Evolutionary conservation across 306 rosid genomes (phyloP).

Genomic region (Fragaria iinumae): DNA sequence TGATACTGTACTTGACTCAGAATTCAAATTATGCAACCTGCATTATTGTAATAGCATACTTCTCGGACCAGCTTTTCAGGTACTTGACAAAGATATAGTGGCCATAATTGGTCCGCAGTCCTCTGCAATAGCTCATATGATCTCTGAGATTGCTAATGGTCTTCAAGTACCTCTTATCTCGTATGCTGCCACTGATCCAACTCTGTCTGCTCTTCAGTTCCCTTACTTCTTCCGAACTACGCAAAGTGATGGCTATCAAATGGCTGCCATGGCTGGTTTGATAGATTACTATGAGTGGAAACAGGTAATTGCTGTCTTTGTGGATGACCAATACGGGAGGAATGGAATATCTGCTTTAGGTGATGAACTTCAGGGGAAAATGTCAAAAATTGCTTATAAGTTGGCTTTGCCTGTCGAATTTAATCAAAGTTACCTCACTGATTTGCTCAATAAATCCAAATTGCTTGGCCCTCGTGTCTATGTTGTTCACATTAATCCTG

Average conservation of each 20-base stretch:
- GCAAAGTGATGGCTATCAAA: constrained; percentile 73
- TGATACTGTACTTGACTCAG: constrained; percentile 15
- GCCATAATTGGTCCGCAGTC: constrained; percentile 92
- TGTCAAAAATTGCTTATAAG: constrained; percentile 54
- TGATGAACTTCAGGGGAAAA: constrained; percentile 63
- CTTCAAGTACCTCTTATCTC: constrained; percentile 86
- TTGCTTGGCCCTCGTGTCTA: constrained; percentile 71
- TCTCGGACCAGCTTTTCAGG: constrained; percentile 62
- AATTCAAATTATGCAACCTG: constrained; percentile 24
- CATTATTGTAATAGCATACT: constrained; percentile 22
- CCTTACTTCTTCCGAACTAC: constrained; percentile 73
- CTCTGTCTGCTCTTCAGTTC: constrained; percentile 82
- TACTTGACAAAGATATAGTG: constrained; percentile 63
- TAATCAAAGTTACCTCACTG: constrained; percentile 42
- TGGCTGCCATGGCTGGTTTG: constrained; percentile 76
- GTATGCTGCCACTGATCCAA: constrained; percentile 91
- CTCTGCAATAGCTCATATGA: constrained; percentile 69
- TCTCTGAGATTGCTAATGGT: constrained; percentile 78
- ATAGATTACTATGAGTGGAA: constrained; percentile 78
- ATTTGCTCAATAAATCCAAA: constrained; percentile 64
- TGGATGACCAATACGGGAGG: constrained; percentile 89
- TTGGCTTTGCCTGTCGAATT: constrained; percentile 56
- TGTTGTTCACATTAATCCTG: constrained; percentile 77
- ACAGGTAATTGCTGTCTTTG: constrained; percentile 63
- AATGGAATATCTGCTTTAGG: constrained; percentile 70